These are phyloP conservation scores for Saccharomycopsis olivae DNA, from an alignment of 805 yeast genomes.

Conservation along the genomic window DNA sequence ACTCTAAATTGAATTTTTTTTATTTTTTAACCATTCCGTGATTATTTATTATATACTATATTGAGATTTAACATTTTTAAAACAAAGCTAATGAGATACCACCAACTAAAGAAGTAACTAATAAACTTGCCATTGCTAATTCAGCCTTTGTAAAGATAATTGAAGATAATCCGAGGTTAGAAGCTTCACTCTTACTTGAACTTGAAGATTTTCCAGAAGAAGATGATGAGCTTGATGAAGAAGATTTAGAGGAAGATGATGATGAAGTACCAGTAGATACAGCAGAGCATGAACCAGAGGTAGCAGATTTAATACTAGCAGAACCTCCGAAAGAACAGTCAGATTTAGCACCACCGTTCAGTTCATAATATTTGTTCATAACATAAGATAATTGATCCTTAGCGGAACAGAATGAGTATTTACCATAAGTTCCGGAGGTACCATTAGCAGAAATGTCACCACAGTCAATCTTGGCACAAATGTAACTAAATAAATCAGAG, in stretches of 20 bases:
- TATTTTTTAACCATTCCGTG: too few species aligned
- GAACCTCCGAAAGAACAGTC: slow-evolving; percentile 70
- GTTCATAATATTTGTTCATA: slow-evolving; percentile 50
- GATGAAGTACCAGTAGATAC: slow-evolving; percentile 39
- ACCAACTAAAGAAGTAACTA: slow-evolving; percentile 16
- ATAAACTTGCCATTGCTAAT: slow-evolving; percentile 9
- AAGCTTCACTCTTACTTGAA: slow-evolving; percentile 10
- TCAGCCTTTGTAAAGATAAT: slow-evolving; percentile 13
- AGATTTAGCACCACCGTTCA: slow-evolving; percentile 31
- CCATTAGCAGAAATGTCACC: slow-evolving; percentile 53
- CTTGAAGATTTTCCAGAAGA: slow-evolving; percentile 22
- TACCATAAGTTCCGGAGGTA: slow-evolving; percentile 57
- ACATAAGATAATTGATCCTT: slow-evolving; percentile 57
- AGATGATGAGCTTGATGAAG: slow-evolving; percentile 28
- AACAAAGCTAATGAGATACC: slow-evolving; percentile 13
- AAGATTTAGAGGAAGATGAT: slow-evolving; percentile 31
- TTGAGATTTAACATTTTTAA: too few species aligned
- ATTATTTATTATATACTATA: too few species aligned
- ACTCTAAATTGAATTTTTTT: too few species aligned
- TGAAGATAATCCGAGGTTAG: background rate
- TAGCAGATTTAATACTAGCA: slow-evolving; percentile 40
- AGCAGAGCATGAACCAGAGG: slow-evolving; percentile 40
- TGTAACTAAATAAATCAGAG: slow-evolving; percentile 42
- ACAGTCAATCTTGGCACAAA: slow-evolving; percentile 53
- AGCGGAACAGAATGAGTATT: slow-evolving; percentile 59